Evolutionary conservation across 495 filamentous ascomycete species (phyloP).

Genomic region (Annulohypoxylon bovei): DNA sequence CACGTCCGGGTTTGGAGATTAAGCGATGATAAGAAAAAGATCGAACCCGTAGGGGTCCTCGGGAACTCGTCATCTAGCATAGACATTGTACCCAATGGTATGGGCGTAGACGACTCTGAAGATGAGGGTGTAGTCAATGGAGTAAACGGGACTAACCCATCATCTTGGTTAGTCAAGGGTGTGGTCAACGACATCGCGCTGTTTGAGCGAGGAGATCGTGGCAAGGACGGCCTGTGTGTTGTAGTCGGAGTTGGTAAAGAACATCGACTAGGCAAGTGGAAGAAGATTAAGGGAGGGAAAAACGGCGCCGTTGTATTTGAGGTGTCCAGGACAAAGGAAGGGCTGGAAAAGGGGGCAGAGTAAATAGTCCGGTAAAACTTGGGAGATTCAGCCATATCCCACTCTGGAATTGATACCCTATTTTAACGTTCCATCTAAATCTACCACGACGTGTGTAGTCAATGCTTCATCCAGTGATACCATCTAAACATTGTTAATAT

Average conservation of each 20-base stretch:
- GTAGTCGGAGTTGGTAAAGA: slow-evolving; percentile 88
- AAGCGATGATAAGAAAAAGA: slow-evolving; percentile 80
- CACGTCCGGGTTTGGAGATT: slow-evolving; percentile 85
- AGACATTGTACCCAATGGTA: slow-evolving; percentile 21
- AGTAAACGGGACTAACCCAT: slow-evolving; percentile 17
- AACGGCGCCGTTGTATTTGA: slow-evolving; percentile 86
- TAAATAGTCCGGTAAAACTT: slow-evolving; percentile 25
- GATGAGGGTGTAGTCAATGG: slow-evolving; percentile 22
- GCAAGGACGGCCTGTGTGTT: slow-evolving; percentile 78
- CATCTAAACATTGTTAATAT: background rate
- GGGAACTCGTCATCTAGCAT: slow-evolving; percentile 49
- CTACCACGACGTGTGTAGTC: background rate
- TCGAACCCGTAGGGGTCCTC: slow-evolving; percentile 75
- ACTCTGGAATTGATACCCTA: slow-evolving; percentile 40
- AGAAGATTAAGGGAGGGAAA: slow-evolving; percentile 66
- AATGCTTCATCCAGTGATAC: background rate
- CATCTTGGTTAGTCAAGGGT: slow-evolving; percentile 64
- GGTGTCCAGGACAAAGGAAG: slow-evolving; percentile 63
- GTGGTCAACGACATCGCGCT: slow-evolving; percentile 87
- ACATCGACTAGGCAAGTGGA: slow-evolving; percentile 82
- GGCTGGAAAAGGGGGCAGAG: slow-evolving; percentile 38
- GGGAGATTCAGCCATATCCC: slow-evolving; percentile 20
- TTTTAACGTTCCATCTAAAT: background rate
- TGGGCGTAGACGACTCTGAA: slow-evolving; percentile 12
- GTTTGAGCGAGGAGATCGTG: slow-evolving; percentile 77